Percentiles rank a stretch among this genome's conserved stretches.
Conservation (phyloP, 1,139 yeast species). For the Saccharomyces hybrid region DNA sequence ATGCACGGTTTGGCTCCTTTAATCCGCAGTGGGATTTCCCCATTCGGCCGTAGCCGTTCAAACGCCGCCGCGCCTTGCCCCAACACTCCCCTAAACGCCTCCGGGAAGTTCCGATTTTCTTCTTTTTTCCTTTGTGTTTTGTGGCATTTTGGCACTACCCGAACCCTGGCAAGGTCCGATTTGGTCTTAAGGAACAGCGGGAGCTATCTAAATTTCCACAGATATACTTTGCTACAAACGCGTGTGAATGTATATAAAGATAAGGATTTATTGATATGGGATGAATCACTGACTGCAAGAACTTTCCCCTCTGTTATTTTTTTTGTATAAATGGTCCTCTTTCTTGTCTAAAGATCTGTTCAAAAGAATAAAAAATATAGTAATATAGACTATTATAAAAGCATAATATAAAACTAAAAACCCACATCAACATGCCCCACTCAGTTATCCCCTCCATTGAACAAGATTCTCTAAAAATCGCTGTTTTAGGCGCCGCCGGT, state of each 20-base stretch:
- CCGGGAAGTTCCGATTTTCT: neutral
- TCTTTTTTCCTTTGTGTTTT: neutral
- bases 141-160: neutral
- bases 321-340: neutral
- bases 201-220: neutral
- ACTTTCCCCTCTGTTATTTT: neutral
- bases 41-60: constrained; percentile 1
- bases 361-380: neutral
- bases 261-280: neutral
- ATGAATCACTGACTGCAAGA: neutral
- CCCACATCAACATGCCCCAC: constrained; percentile 20
- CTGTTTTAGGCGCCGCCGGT: constrained; percentile 77
- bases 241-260: neutral
- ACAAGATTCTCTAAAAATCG: constrained; percentile 39
- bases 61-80: neutral
- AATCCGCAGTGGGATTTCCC: neutral
- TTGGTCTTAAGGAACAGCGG: neutral
- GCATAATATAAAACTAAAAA: neutral
- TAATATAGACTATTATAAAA: neutral
- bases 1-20: neutral
- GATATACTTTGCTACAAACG: neutral
- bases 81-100: neutral
- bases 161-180: neutral
- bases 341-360: neutral
- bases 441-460: constrained; percentile 4